Evolutionary conservation across 768 basidiomycete genomes (phyloP).

Genomic region (Boletellus emodensis): DNA sequence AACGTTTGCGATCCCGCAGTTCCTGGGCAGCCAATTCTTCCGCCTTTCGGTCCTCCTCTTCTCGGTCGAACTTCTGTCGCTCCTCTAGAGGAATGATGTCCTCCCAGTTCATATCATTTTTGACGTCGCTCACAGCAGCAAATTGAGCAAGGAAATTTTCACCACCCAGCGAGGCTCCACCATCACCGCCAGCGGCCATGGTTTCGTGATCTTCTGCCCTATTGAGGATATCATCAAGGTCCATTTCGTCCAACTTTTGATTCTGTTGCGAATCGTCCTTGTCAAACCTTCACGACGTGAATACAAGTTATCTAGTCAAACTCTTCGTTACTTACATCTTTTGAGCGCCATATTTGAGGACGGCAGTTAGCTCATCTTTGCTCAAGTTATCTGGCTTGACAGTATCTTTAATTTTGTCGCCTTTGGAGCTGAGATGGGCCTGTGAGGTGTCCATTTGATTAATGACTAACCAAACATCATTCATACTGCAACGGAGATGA

Average conservation of each 20-base stretch:
- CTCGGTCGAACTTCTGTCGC: conserved; percentile 77
- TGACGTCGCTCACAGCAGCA: conserved; percentile 94
- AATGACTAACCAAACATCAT: conserved; percentile 64
- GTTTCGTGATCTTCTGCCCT: conserved; percentile 98
- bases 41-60: conserved; percentile 70
- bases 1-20: conserved; percentile 72
- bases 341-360: conserved; percentile 97
- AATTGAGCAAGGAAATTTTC: conserved; percentile 95
- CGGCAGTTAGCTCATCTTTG: conserved; percentile 95
- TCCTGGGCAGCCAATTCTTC: conserved; percentile 70
- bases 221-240: conserved; percentile 96
- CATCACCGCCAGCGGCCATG: conserved; percentile 72
- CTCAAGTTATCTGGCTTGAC: conserved; percentile 80
- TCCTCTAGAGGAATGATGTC: conserved; percentile 96
- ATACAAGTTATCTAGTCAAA: conserved; percentile 1
- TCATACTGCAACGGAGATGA: conserved; percentile 13
- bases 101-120: conserved; percentile 99
- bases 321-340: conserved; percentile 66
- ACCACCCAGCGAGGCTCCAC: conserved; percentile 93
- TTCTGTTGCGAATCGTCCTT: conserved; percentile 91
- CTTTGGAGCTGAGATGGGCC: conserved; percentile 86
- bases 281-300: conserved; percentile 69
- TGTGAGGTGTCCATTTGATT: conserved; percentile 99
- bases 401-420: conserved; percentile 57
- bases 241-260: conserved; percentile 97